Conservation (phyloP, 768 basidiomycete genomes). For the Brasilioporus rufonigricans region DNA sequence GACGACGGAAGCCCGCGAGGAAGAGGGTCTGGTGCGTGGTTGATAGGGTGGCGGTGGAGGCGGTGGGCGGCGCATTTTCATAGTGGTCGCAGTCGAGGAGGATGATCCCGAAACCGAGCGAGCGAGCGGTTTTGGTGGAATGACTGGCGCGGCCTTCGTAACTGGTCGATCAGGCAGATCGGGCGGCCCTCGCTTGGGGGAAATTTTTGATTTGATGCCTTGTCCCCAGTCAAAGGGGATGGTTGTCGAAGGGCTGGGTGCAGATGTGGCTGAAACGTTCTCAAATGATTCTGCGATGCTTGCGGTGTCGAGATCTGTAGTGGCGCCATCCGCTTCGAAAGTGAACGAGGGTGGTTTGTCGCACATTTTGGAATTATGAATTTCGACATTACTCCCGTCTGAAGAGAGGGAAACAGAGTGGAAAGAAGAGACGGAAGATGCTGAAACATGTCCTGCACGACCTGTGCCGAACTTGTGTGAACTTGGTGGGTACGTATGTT, state of each 20-base stretch:
- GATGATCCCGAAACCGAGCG: conserved; percentile 37
- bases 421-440: conserved; percentile 78
- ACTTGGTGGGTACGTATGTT: conserved; percentile 55
- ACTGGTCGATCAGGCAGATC: conserved; percentile 48
- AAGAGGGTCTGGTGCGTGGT: conserved; percentile 29
- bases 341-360: conserved; percentile 46
- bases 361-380: conserved; percentile 1
- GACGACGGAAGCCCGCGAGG: conserved; percentile 37
- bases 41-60: conserved; percentile 32
- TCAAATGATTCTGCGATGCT: conserved; percentile 76
- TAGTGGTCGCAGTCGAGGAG: conserved; percentile 36
- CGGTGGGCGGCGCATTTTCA: conserved; percentile 39
- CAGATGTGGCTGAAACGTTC: conserved; percentile 54
- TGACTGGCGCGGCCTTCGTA: conserved; percentile 13
- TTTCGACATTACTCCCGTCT: conserved; percentile 40
- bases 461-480: conserved; percentile 33
- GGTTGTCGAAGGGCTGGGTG: conserved; percentile 51
- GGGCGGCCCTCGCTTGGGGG: conserved; percentile 38
- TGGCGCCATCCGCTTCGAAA: conserved; percentile 38
- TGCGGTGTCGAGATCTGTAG: conserved; percentile 45
- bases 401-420: conserved; percentile 82
- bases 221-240: conserved; percentile 52
- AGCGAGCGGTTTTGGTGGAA: conserved; percentile 28
- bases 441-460: conserved; percentile 49
- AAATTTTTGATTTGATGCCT: conserved; percentile 35